Conservation (phyloP, 257 asterid genomes). For the Mentha longifolia region DNA sequence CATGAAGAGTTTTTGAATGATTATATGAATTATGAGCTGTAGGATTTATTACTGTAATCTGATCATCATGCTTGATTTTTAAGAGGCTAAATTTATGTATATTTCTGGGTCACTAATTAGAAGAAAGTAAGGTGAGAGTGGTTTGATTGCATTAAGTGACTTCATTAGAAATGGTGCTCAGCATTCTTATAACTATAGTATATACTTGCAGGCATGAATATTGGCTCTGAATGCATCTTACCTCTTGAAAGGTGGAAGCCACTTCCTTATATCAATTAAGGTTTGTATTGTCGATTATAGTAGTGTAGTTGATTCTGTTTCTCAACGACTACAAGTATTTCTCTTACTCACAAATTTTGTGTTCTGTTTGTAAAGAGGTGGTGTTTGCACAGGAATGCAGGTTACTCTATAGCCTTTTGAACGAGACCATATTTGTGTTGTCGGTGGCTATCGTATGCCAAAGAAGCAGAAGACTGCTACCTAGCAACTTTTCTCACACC, state of each 20-base stretch:
- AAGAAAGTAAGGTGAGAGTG: neutral
- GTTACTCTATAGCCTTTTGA: conserved; percentile 90
- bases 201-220: conserved; percentile 42
- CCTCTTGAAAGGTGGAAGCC: conserved; percentile 81
- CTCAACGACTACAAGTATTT: too few species aligned
- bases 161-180: neutral
- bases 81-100: neutral
- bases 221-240: conserved; percentile 80
- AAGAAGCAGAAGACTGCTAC: neutral
- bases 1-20: neutral
- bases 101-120: neutral
- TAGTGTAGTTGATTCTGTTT: too few species aligned
- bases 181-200: neutral
- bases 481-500: too few species aligned
- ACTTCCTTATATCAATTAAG: conserved; percentile 32
- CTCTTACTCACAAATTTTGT: too few species aligned
- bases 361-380: conserved; percentile 78
- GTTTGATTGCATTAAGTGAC: conserved; percentile 39
- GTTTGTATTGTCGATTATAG: neutral
- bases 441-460: neutral
- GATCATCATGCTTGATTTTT: neutral
- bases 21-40: neutral
- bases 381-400: conserved; percentile 89
- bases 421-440: conserved; percentile 82
- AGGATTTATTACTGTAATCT: too few species aligned